Conservation (phyloP, 345 rosid genomes). For the Rhodamnia rubescens region DNA sequence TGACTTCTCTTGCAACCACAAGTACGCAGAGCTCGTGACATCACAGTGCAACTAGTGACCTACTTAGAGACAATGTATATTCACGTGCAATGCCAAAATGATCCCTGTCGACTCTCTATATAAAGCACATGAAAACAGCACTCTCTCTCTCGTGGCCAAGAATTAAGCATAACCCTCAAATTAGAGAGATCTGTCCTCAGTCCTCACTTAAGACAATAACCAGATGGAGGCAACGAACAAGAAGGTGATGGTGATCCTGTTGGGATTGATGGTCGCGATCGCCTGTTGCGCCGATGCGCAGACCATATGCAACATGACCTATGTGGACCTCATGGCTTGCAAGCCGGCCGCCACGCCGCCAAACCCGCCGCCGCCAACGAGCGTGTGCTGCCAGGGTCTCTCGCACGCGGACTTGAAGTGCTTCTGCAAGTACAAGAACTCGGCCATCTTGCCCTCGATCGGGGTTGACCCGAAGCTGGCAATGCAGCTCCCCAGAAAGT, state of each 20-base stretch:
- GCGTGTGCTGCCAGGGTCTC: constrained; percentile 30
- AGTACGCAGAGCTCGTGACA: not conserved
- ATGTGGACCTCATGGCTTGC: constrained; percentile 28
- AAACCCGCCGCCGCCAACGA: constrained; percentile 21
- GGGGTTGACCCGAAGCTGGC: constrained; percentile 57
- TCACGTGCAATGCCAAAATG: not conserved
- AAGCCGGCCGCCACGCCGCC: constrained; percentile 38
- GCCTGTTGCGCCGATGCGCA: constrained; percentile 15
- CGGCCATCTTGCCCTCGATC: constrained; percentile 28
- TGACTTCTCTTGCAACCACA: not conserved
- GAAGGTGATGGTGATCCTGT: not conserved
- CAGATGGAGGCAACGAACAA: constrained; percentile 2
- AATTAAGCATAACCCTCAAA: no score
- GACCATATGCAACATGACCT: constrained; percentile 26
- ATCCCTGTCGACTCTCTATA: not conserved
- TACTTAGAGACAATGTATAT: not conserved
- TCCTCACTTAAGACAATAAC: not conserved
- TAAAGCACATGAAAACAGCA: not conserved
- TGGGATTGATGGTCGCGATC: not conserved
- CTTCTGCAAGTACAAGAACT: constrained; percentile 46
- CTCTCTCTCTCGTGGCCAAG: not conserved
- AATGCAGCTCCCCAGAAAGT: constrained; percentile 37
- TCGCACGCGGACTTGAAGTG: constrained; percentile 29
- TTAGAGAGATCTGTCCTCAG: no score
- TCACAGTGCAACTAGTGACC: not conserved